Evolutionary conservation across 352 stramenopile species (phyloP).

Genomic region (Phytopythium chamaehyphon): DNA sequence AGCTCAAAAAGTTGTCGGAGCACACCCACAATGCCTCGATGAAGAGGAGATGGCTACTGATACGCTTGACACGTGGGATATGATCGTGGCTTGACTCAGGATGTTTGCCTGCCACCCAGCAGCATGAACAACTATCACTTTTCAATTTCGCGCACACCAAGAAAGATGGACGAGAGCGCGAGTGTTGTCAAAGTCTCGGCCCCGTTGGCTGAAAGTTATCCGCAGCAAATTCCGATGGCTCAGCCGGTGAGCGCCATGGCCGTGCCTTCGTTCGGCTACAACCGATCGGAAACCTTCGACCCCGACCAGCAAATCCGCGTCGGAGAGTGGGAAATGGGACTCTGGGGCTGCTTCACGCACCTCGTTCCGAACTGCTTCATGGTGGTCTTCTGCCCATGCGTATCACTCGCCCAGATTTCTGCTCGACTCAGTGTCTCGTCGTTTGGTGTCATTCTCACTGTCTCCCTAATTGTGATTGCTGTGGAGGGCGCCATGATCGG

Average conservation of each 20-base stretch:
- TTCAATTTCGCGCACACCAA: too few species aligned
- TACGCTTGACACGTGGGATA: too few species aligned
- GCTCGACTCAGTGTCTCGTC: slow-evolving; percentile 28
- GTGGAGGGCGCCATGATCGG: slow-evolving; percentile 16
- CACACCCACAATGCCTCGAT: too few species aligned
- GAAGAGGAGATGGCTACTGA: too few species aligned
- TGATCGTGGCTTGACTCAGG: too few species aligned
- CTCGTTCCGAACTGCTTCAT: slow-evolving; percentile 45
- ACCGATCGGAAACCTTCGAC: too few species aligned
- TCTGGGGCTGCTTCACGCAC: slow-evolving; percentile 39
- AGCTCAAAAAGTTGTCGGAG: too few species aligned
- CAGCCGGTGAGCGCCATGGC: neutral
- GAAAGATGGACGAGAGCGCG: too few species aligned
- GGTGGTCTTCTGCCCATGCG: slow-evolving; percentile 37
- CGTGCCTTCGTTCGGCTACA: neutral
- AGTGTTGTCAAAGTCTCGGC: slow-evolving; percentile 4
- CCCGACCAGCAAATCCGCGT: slow-evolving; percentile 16
- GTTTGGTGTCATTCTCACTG: slow-evolving; percentile 19
- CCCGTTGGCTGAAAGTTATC: neutral
- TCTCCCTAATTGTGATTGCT: slow-evolving; percentile 16
- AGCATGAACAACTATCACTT: too few species aligned
- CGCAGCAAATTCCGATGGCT: neutral
- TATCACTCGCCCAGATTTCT: slow-evolving; percentile 46
- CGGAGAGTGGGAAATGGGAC: slow-evolving; percentile 29
- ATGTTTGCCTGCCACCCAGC: too few species aligned